These are phyloP conservation scores for Polychaeton citri DNA, from an alignment of 2,329 filamentous ascomycete genomes.

Conservation along the genomic window DNA sequence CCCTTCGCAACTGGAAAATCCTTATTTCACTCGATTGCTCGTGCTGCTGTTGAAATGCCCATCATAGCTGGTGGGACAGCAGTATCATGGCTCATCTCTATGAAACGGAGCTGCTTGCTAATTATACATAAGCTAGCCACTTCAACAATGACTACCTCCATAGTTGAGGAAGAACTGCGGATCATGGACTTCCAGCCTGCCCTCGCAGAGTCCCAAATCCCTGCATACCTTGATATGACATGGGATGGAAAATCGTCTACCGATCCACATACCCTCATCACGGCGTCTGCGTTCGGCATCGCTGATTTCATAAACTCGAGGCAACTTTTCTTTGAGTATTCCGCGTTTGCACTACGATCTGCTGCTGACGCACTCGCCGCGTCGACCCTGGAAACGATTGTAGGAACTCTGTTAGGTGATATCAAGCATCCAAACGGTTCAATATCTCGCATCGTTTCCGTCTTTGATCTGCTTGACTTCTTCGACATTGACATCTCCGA, in stretches of 20 bases:
- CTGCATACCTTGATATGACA: slow-evolving; percentile 53
- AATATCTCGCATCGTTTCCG: slow-evolving; percentile 53
- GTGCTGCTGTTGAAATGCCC: slow-evolving; percentile 22
- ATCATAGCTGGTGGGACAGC: slow-evolving; percentile 13
- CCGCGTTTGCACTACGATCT: slow-evolving; percentile 69
- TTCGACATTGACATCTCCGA: slow-evolving; percentile 49
- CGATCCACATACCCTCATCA: slow-evolving; percentile 54
- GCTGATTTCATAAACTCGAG: slow-evolving; percentile 67
- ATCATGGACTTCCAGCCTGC: slow-evolving; percentile 68
- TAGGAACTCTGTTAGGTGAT: slow-evolving; percentile 61
- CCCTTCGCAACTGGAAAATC: slow-evolving; percentile 60
- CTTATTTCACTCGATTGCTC: slow-evolving; percentile 65
- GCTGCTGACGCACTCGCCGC: slow-evolving; percentile 29
- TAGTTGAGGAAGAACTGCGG: slow-evolving; percentile 69
- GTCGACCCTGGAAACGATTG: slow-evolving; percentile 41
- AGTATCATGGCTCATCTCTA: slow-evolving; percentile 27
- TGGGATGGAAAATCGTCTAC: slow-evolving; percentile 60
- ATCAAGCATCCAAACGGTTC: slow-evolving; percentile 54
- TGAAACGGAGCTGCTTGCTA: slow-evolving; percentile 33
- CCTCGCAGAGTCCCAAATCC: slow-evolving; percentile 56
- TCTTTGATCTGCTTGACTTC: slow-evolving; percentile 93
- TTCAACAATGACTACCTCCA: slow-evolving; percentile 60
- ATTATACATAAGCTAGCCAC: slow-evolving; percentile 74
- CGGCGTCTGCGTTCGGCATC: slow-evolving; percentile 53
- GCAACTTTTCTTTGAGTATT: slow-evolving; percentile 69